Evolutionary conservation across 306 rosid species (phyloP), one percentile per base, ranked within the genome.

Genomic region (Trifolium repens): DNA sequence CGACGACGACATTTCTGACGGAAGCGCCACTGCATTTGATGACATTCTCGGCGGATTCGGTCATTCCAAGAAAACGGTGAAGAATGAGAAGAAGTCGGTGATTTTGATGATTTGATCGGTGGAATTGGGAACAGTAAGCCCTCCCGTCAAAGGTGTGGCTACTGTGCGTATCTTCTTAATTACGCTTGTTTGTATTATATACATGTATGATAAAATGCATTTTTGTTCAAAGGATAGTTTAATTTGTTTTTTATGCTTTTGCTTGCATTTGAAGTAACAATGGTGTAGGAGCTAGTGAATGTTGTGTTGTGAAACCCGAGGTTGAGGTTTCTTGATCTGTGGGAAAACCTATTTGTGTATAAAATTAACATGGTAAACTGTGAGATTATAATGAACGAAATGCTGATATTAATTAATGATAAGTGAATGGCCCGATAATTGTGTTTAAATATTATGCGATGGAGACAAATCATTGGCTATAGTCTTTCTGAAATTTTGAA

Each of bases 21-120:
- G 66, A 30, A 66, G 39, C 27, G 26, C 58, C 65, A n/a, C 85
- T 30, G 89, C 88, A n/a, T 85, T 94, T 47, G 99, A 94, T 54
- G 96, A 90, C 74, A 90, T 94, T 77, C 93, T 90, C 10, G 96
- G 87, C 1, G 90, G 96, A 10, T 90, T 94, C 72, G 88, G 91
- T 17, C 85, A 84, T 82, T 52, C 86, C 7, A 86, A 86, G 81
- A 73, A 77, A 76, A 39, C 82, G 75, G 92, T 75, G 37, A 87
- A 81, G 81, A 74, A 67, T 15, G 89, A 78, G 42, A 86, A 76
- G 82, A 82, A 72, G 83, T 16, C 42, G 71, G 83, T 4, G 87
- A 70, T 74, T 89, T 94, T 26, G 96, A 87, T 71, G 97, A 92
- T 78, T 87, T 90, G 83, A 16, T 94, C 60, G 87, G 89, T 57